Base-by-base conservation (phyloP, 2,329 filamentous ascomycete species). In the Talaromyces sp. region DNA sequence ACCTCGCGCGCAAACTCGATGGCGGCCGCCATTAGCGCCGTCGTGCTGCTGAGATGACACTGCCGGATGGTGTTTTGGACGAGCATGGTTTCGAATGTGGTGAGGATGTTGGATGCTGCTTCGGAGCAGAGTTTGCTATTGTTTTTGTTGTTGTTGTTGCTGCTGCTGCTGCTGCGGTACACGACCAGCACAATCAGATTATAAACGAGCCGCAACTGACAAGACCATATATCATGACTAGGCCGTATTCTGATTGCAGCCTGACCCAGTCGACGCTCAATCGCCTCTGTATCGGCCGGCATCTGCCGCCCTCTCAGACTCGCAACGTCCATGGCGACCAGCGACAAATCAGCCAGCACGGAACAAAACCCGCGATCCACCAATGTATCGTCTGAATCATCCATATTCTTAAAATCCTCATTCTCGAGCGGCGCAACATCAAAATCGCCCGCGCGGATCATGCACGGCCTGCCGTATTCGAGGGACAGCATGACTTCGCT, bases 381-480 rank as follows among this genome's bases (percentile, higher is more conserved):
- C 8, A 42, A 12, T 2, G 4, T 2, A 18, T 60, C 30, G 1
- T 54, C 33, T 5, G 18, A 50, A 27, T 56, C 59, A 50, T 44
- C 54, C 52, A 56, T 56, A 33, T 56, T 56, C 18, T 42, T 40
- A 33, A 56, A 56, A 12, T 60, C 53, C 23, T 56, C 53, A 5
- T 40, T 52, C 28, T 44, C 42, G 16, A 60, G 23, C 14, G 18
- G 36, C 4, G 31, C 40, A 27, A 56, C 28, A 40, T 60, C 52
- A 3, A 56, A 56, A 30, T 56, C 59, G 30, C 36, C 52, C 2
- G 53, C 23, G 8, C 59, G 59, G 16, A 60, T 34, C 28, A 34
- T 54, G 30, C 59, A 60, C n/a, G 59, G 59, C 30, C 59, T 18
- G 27, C 59, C 59, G n/a, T 56, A 52, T 14, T 61, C 59, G 5